A percentile compares a stretch with the other conserved stretches of the same genome.
These are phyloP conservation scores for Colletotrichum melonis DNA, from an alignment of 2,329 filamentous ascomycete genomes.

Conservation along the genomic window DNA sequence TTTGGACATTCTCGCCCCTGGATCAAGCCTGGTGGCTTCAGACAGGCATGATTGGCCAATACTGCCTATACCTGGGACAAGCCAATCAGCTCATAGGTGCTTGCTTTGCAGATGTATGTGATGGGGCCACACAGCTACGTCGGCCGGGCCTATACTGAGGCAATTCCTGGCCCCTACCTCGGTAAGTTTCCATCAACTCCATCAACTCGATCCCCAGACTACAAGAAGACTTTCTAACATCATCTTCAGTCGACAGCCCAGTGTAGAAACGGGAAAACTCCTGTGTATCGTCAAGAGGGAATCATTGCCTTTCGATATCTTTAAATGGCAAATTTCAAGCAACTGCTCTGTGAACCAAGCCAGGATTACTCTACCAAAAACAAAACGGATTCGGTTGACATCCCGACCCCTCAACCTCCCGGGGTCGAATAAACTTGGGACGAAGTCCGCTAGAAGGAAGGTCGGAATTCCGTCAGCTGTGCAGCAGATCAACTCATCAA, in stretches of 20 bases:
- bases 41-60: not conserved
- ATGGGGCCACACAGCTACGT: too few species aligned
- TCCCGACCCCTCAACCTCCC: not conserved
- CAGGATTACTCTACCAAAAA: not conserved
- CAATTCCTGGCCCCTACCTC: not conserved
- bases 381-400: conserved; percentile 10
- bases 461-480: not conserved
- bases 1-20: not conserved
- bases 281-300: not conserved
- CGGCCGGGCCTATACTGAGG: too few species aligned
- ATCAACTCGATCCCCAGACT: too few species aligned
- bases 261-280: not conserved
- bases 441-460: not conserved
- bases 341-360: not conserved
- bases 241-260: not conserved
- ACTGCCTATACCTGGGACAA: not conserved
- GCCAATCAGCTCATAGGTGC: too few species aligned
- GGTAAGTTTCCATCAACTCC: not conserved
- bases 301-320: not conserved
- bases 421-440: conserved; percentile 5
- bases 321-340: not conserved
- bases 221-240: too few species aligned
- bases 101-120: too few species aligned
- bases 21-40: not conserved
- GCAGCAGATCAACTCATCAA: not conserved